Base-by-base conservation (phyloP, 352 stramenopile genomes). In the Globisporangium alternatum region DNA sequence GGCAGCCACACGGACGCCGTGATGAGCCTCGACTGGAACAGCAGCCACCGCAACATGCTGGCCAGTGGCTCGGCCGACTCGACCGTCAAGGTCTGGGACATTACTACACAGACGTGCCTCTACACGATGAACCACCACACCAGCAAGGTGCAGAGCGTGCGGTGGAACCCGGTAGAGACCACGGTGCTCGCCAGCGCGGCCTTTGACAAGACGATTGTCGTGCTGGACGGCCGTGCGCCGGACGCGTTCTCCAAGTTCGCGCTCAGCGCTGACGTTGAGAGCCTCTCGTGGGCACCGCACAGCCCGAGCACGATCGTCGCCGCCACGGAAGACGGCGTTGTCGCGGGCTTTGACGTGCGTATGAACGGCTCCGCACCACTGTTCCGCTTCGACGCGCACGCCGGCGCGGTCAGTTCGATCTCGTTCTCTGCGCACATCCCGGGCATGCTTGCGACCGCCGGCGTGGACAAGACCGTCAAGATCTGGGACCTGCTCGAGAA, bases 1-100 rank as follows among this genome's bases (percentile, higher is more conserved):
- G 97, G 95, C 25, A 99, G 93, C 77, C 97, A 99, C 75, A 94
- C 85, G 30, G 97, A 99, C 77, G 97, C 98, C 1, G 97, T 99
- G 9, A 98, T 99, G 89, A 82, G 87, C 28, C 83, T 99, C 15
- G 97, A 97, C 68, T 99, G 98, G 97, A 99, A 99, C 77, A 90
- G 81, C 58, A 89, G 77, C 71, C 95, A 99, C 78, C 83, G 90
- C 59, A 97, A 99, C 69, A 97, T 99, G 67, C 80, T 99, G 59
- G 97, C 97, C 1, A 99, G 94, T 86, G 97, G 94, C 22, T 99
- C 96, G 15, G 97, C 97, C 5, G 98, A 99, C 76, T 85, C 82
- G 22, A 99, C 96, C 0, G 96, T 99, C 31, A 99, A 99, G 80
- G 80, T 98, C 25, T 98, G 92, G 84, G 92, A 97, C 65, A 86